A percentile compares a stretch with the other conserved stretches of the same genome.
These are phyloP conservation scores for Tremella yokohamensis DNA, from an alignment of 768 basidiomycete species.

Conservation along the genomic window DNA sequence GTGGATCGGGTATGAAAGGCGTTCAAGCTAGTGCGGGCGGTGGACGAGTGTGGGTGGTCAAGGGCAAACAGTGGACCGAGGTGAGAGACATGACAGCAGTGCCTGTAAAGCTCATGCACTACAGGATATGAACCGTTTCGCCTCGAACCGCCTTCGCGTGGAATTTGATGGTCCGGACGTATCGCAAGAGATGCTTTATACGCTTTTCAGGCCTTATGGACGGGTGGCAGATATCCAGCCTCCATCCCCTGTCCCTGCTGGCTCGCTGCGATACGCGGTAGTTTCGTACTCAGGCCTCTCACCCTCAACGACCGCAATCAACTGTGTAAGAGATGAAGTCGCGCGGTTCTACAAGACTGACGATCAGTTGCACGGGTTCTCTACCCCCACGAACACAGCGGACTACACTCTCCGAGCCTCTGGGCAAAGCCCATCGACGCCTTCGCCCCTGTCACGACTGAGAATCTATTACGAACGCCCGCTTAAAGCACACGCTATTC, in stretches of 20 bases:
- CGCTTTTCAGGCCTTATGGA: slow-evolving; percentile 80
- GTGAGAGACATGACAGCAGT: slow-evolving; percentile 13
- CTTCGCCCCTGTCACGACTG: slow-evolving; percentile 41
- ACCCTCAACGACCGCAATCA: slow-evolving; percentile 76
- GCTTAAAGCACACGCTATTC: slow-evolving; percentile 47
- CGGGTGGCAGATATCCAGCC: slow-evolving; percentile 65
- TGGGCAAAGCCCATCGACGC: slow-evolving; percentile 14
- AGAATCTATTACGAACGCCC: slow-evolving; percentile 48
- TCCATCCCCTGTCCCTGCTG: slow-evolving; percentile 63
- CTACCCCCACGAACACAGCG: slow-evolving; percentile 50
- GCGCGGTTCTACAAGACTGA: not conserved
- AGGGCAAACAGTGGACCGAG: slow-evolving; percentile 50
- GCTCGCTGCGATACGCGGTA: slow-evolving; percentile 63
- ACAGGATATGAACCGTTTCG: slow-evolving; percentile 81
- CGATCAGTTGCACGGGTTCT: slow-evolving; percentile 44
- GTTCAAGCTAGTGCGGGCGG: slow-evolving; percentile 33
- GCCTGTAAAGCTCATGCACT: slow-evolving; percentile 3
- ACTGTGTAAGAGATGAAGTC: slow-evolving; percentile 55
- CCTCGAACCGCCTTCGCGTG: slow-evolving; percentile 69
- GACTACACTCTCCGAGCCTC: slow-evolving; percentile 39
- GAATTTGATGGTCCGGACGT: slow-evolving; percentile 86
- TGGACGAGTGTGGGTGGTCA: slow-evolving; percentile 48
- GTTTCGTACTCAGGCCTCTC: slow-evolving; percentile 64
- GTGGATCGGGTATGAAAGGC: slow-evolving; percentile 29
- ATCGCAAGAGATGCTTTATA: slow-evolving; percentile 72